Percentiles rank a stretch among this genome's conserved stretches.
Evolutionary conservation across 176 grass and related monocot genomes (phyloP).

Genomic region (Ensete ventricosum): DNA sequence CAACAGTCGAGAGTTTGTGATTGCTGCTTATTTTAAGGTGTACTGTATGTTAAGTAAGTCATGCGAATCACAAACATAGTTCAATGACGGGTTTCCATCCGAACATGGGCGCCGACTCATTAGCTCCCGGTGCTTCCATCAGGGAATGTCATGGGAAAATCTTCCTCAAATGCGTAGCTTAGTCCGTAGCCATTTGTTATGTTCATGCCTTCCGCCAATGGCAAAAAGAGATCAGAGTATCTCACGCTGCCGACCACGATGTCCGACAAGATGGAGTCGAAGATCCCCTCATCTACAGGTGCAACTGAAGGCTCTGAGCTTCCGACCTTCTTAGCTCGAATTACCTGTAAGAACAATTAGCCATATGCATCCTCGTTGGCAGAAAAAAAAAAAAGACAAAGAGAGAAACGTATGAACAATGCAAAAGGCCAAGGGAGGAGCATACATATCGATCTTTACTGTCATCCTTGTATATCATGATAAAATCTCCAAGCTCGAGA

Average conservation of each 20-base stretch:
- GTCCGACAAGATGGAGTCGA: slow-evolving; percentile 75
- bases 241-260: slow-evolving; percentile 53
- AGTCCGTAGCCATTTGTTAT: slow-evolving; percentile 25
- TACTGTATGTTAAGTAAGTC: no score
- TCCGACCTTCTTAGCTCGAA: slow-evolving; percentile 63
- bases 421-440: neutral
- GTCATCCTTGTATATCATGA: slow-evolving; percentile 93
- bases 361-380: no score
- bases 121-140: slow-evolving; percentile 32
- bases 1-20: no score
- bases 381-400: no score
- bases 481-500: slow-evolving; percentile 70
- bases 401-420: neutral
- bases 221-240: slow-evolving; percentile 75
- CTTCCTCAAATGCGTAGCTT: slow-evolving; percentile 22
- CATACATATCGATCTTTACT: slow-evolving; percentile 63
- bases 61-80: neutral
- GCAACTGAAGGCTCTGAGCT: slow-evolving; percentile 18
- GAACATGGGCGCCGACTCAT: neutral
- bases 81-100: neutral
- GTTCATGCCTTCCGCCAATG: slow-evolving; percentile 48
- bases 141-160: slow-evolving; percentile 22
- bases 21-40: no score
- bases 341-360: slow-evolving; percentile 36
- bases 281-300: slow-evolving; percentile 48